Evolutionary conservation across 2,329 filamentous ascomycete genomes (phyloP), one percentile per base, ranked within the genome.

Genomic region (Aspergillus vadensis): DNA sequence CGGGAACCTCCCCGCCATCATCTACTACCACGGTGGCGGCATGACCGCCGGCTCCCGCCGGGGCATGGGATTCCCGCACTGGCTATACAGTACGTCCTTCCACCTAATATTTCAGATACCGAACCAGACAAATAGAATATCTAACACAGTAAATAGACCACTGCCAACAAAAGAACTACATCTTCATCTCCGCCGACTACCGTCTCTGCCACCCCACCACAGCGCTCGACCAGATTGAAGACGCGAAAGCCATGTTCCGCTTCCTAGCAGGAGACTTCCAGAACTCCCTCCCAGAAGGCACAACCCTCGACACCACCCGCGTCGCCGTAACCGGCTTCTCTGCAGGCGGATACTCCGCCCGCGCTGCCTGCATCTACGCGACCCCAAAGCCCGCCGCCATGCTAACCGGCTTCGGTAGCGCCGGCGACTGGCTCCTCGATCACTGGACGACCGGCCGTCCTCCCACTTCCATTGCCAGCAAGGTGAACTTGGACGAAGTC

Each of bases 21-120:
- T 69, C 52, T 67, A 66, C 55, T 69, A 67, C 27, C 67, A 69
- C 39, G 67, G 67, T 12, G 67, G 67, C 19, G 67, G 67, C 6
- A 69, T 69, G 67, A 63, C 65, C 1, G 64, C 67, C 3, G 67
- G 67, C 4, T 67, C 62, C n/a, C 59, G 67, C 8, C 61, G 65
- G 4, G 54, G 54, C 6, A 27, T 43, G 6, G 44, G 21, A 5
- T 60, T 63, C 15, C 64, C 61, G 1, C 32, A 38, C 9, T 69
- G 65, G 67, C 43, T 69, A 30, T 63, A 66, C 47, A 55, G 66
- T 67, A 53, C 7, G 57, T n/a, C 14, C 4, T 12, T 5, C 7
- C n/a, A 2, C 36, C 9, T n/a, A 15, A 21, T 21, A 6, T 12
- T 1, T 8, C 23, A 23, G 1, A 9, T 1, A 6, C n/a, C 25